Base-by-base conservation (phyloP, 495 filamentous ascomycete species). In the Aspergillus taichungensis region DNA sequence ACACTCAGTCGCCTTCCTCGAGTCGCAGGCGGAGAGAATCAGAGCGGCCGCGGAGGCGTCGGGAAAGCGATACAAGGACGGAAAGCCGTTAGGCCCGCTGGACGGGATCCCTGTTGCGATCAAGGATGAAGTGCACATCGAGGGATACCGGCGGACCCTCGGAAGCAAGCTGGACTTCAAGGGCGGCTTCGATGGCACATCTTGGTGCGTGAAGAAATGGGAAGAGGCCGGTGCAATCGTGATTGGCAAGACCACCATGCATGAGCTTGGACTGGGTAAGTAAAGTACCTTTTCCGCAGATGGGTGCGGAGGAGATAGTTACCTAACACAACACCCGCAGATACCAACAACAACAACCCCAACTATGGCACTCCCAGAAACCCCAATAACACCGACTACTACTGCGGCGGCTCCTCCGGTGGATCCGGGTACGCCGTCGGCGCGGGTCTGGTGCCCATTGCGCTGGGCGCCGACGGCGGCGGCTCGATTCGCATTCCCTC, bases 181-280 rank as follows among this genome's bases (percentile, higher is more conserved):
- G 13, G 72, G 72, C 38, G 67, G 68, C 5, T 51, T 47, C 9
- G 54, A 68, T 43, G 69, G 47, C 3, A 86, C 82, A 2, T 74
- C 73, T 7, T 94, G 87, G 86, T 87, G 84, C 50, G 78, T 89
- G 14, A 71, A 70, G 59, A 78, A 86, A 65, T 77, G 84, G 67
- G 71, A 83, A 52, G 83, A 92, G 37, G 81, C 79, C 0, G 91
- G 91, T 1, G 89, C 82, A 8, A 75, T 96, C 34, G 71, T 95
- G 13, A 60, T 95, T 42, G 91, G 88, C 9, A 95, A 94, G 65
- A 75, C 80, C 27, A 90, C 79, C 34, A 95, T 96, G 91, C 89
- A 96, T 63, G 90, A 97, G 66, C 61, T 94, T 6, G 91, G 91
- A 4, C 65, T 85, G 29, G 80, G 79, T 80, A 56, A 54, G 69